A percentile compares a stretch with the other conserved stretches of the same genome.
These are phyloP conservation scores for Colletotrichum tropicicola DNA, from an alignment of 2,329 filamentous ascomycete genomes.

Conservation along the genomic window DNA sequence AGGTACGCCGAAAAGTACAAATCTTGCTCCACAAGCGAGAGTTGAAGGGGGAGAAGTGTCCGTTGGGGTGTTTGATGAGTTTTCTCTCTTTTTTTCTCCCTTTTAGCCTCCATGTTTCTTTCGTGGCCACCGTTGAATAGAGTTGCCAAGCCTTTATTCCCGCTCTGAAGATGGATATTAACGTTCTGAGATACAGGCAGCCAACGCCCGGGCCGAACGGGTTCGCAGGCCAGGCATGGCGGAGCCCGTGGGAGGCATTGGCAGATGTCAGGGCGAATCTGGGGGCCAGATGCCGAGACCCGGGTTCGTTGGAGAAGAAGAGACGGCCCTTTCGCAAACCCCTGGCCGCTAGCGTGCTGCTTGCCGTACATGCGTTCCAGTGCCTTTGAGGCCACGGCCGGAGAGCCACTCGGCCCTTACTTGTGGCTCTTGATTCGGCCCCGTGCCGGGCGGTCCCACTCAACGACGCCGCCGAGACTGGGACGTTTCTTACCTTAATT, in stretches of 20 bases:
- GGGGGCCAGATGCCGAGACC: conserved; percentile 13
- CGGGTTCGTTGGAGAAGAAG: neutral
- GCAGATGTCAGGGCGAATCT: neutral
- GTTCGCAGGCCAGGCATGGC: neutral
- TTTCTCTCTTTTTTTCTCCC: too few relatives aligned
- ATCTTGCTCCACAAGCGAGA: too few relatives aligned
- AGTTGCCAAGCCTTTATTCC: too few relatives aligned
- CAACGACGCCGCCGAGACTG: conserved; percentile 10
- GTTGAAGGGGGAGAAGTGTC: neutral
- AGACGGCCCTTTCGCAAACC: too few relatives aligned
- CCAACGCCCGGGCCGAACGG: neutral
- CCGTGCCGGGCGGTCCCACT: conserved; percentile 14
- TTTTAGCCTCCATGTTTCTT: neutral
- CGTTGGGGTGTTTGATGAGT: too few relatives aligned
- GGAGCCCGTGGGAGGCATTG: neutral
- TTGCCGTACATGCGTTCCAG: too few relatives aligned
- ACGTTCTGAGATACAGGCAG: too few relatives aligned
- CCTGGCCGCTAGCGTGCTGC: too few relatives aligned
- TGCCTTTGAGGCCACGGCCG: neutral
- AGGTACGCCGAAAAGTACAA: too few relatives aligned
- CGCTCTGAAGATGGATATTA: too few relatives aligned
- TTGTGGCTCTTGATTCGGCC: conserved; percentile 15
- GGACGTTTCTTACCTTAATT: neutral
- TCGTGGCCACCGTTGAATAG: neutral
- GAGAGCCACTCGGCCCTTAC: conserved; percentile 2